A percentile compares a stretch with the other conserved stretches of the same genome.
These are phyloP conservation scores for Gleditsia sinensis DNA, from an alignment of 306 rosid genomes.

Conservation along the genomic window DNA sequence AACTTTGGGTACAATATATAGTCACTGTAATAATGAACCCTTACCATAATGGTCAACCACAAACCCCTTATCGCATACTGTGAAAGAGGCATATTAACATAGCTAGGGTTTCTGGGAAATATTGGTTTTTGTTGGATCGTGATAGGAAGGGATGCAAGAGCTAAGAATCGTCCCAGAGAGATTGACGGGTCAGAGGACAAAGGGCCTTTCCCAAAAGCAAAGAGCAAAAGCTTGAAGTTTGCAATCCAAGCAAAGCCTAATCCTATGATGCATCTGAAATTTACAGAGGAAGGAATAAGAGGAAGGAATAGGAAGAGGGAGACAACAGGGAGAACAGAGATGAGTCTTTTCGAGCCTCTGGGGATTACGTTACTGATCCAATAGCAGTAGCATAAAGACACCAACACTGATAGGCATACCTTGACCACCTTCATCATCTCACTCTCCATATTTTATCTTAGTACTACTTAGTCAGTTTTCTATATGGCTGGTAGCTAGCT, in stretches of 20 bases:
- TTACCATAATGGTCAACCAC: conserved; percentile 31
- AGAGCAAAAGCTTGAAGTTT: conserved; percentile 60
- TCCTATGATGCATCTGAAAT: conserved; percentile 43
- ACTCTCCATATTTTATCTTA: conserved; percentile 50
- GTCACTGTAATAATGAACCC: conserved; percentile 38
- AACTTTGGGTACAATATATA: conserved; percentile 48
- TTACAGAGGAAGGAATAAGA: conserved; percentile 44
- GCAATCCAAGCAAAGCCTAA: conserved; percentile 60
- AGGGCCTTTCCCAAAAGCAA: conserved; percentile 55
- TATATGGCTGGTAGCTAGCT: no score
- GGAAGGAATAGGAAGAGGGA: conserved; percentile 51
- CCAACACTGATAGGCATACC: conserved; percentile 32
- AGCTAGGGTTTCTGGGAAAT: background rate
- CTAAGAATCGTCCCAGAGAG: conserved; percentile 53
- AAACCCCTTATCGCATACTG: conserved; percentile 38
- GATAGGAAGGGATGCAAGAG: conserved; percentile 72
- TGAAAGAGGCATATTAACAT: conserved; percentile 2
- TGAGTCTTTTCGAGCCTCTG: conserved; percentile 36
- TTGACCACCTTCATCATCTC: conserved; percentile 34
- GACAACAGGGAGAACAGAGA: conserved; percentile 45
- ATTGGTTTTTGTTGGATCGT: conserved; percentile 49
- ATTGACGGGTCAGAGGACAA: conserved; percentile 40
- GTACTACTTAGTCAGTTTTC: no score
- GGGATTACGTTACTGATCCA: conserved; percentile 32
- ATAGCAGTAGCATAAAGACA: conserved; percentile 47